A percentile compares a stretch with the other conserved stretches of the same genome.
Evolutionary conservation across 2,329 filamentous ascomycete species (phyloP).

Genomic region (Hymenoscyphus fructigenus): DNA sequence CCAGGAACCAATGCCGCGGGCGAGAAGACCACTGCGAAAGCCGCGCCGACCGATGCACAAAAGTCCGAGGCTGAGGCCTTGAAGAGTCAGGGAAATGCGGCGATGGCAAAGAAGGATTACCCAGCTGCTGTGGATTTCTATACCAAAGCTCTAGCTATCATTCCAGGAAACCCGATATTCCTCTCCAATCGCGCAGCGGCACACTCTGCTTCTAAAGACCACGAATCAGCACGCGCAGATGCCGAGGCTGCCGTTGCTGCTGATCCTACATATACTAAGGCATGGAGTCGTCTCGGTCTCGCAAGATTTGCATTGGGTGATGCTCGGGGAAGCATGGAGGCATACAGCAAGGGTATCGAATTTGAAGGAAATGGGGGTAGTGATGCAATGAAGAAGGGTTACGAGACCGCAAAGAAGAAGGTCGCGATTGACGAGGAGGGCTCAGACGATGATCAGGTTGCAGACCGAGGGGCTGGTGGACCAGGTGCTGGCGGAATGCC

Average conservation of each 20-base stretch:
- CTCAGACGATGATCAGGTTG: slow-evolving; percentile 46
- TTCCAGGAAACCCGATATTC: slow-evolving; percentile 90
- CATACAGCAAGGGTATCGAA: slow-evolving; percentile 90
- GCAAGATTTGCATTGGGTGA: slow-evolving; percentile 91
- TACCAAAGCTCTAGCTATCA: slow-evolving; percentile 77
- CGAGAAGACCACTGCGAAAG: slow-evolving; percentile 37
- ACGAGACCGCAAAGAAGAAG: slow-evolving; percentile 85
- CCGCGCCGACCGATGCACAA: slow-evolving; percentile 48
- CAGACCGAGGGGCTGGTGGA: slow-evolving; percentile 48
- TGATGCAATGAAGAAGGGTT: slow-evolving; percentile 96
- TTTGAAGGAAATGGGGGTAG: slow-evolving; percentile 91
- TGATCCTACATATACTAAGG: slow-evolving; percentile 94
- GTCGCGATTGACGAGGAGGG: slow-evolving; percentile 73
- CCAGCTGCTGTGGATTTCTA: slow-evolving; percentile 78
- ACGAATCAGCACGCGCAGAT: slow-evolving; percentile 80
- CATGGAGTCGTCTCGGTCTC: slow-evolving; percentile 90
- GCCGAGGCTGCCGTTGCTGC: slow-evolving; percentile 86
- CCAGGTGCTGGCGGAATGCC: slow-evolving; percentile 62
- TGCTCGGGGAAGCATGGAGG: slow-evolving; percentile 88
- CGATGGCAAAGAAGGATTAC: slow-evolving; percentile 96
- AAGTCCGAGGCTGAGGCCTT: slow-evolving; percentile 83
- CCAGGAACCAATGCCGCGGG: slow-evolving; percentile 45
- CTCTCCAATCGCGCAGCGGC: slow-evolving; percentile 96
- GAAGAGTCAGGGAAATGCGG: slow-evolving; percentile 88
- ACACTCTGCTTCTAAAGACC: slow-evolving; percentile 80